These are phyloP conservation scores for Cercospora citrullina DNA, from an alignment of 2,329 filamentous ascomycete genomes.

Conservation along the genomic window DNA sequence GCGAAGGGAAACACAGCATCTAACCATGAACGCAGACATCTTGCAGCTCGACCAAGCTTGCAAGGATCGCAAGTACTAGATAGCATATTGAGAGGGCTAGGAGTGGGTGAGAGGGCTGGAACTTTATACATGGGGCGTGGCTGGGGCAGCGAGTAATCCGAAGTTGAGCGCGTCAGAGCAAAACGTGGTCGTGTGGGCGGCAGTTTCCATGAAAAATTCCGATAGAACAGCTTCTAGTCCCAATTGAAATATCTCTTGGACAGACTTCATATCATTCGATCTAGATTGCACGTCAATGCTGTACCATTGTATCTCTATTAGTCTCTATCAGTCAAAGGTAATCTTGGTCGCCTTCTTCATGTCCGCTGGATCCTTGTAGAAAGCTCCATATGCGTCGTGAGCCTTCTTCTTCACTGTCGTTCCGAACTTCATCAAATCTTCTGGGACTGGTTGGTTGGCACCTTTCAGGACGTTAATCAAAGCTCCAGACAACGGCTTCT, in stretches of 20 bases:
- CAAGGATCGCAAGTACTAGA: background rate
- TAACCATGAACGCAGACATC: background rate
- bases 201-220: background rate
- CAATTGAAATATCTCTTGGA: background rate
- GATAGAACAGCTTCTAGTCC: background rate
- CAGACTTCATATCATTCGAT: background rate
- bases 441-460: slow-evolving; percentile 88
- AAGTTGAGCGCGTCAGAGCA: background rate
- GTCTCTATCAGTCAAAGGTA: slow-evolving; percentile 65
- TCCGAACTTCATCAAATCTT: slow-evolving; percentile 90
- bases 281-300: background rate
- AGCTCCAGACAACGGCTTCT: slow-evolving; percentile 88
- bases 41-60: background rate
- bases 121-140: background rate
- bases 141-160: background rate
- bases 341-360: slow-evolving; percentile 88
- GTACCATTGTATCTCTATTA: background rate
- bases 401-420: slow-evolving; percentile 99
- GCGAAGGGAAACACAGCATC: no score
- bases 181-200: background rate
- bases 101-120: background rate
- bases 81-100: background rate
- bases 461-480: slow-evolving; percentile 92
- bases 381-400: slow-evolving; percentile 91
- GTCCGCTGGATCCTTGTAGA: slow-evolving; percentile 86